Base-by-base conservation (phyloP, 306 rosid genomes). In the Pachyrhizus erosus region DNA sequence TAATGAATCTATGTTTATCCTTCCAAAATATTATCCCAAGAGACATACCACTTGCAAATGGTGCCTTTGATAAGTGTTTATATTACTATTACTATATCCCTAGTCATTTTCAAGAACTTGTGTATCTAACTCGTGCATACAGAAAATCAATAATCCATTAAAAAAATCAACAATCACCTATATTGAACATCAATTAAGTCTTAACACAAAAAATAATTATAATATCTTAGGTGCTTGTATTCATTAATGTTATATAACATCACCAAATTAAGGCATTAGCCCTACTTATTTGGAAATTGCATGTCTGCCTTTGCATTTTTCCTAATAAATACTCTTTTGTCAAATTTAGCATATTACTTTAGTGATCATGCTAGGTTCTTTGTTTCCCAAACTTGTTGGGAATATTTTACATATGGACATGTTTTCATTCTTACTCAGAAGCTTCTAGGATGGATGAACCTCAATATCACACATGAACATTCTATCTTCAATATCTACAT, bases 391-490 rank as follows among this genome's bases (percentile, higher is more conserved):
- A 46, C 72, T 72, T 37, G 91, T 78, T 34, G 93, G 45, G 57
- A 81, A 93, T 87, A 96, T 79, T 87, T 90, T 92, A 87, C 99
- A 93, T 27, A 93, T 82, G 54, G 99, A 96, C 91, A 89, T 89
- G 75, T 57, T 84, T 77, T 96, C 96, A 18, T 93, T 91, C 91
- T 87, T 88, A 80, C 94, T 89, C 51, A 93, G 90, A 81, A 96
- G 97, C 93, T 92, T 93, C 90, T 93, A 45, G 60, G 94, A 93
- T 69, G 97, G 93, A 84, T 91, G 93, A 70, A 93, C 87, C 77
- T 86, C 87, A 5, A 93, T 64, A 37, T 96, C 96, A 10, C 76
- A 91, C 73, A 91, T 86, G 85, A 89, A 84, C 37, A 95, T 68
- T 80, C 90, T 89, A 70, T 96, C 97, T 42, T 91, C 97, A 49